Base-by-base conservation (phyloP, 352 stramenopile species). In the Phytophthora lateralis region DNA sequence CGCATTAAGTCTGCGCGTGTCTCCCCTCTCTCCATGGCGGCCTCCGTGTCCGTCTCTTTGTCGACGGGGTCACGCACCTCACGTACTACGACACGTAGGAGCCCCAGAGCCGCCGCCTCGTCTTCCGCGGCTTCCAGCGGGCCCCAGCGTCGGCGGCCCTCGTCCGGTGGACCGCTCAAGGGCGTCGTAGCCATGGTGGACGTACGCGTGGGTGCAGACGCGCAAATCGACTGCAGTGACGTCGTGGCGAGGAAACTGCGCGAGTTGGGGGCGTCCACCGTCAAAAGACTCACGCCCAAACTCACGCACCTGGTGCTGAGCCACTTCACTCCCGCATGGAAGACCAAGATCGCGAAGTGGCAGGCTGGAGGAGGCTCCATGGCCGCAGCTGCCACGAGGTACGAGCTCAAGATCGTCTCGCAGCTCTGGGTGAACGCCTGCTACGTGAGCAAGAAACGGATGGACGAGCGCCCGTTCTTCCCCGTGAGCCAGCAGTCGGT, bases 391-490 rank as follows among this genome's bases (percentile, higher is more conserved):
- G 66, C 37, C 34, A 69, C 49, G 10, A 48, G 75, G 0, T 70
- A 56, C 26, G 68, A 86, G 17, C 37, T 95, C 6, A 75, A 91
- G 30, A 88, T 95, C 35, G 86, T 93, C n/a, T 89, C 82, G 14
- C 83, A 90, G 58, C 69, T 93, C 15, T 95, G 86, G 86, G 86
- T 95, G 8, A 90, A 95, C 43, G 82, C 80, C 7, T 95, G 86
- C 57, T 86, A 85, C 35, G 76, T 87, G 52, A 89, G 80, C 54
- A 87, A 91, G 50, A 67, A 77, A 60, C 66, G 60, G 18, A 85
- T 92, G 75, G 75, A 80, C 30, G 86, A 95, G 65, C 75, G 69
- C 12, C 69, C 75, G 27, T 95, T 89, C 49, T 95, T 95, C 51
- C 86, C 86, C 2, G 74, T 91, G 43, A 84, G 73, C 59, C 84